Percentiles rank a stretch among this genome's conserved stretches.
phyloP scores from a whole-genome alignment of 2,329 filamentous ascomycete genomes.

The Lizonia empirigonia region DNA sequence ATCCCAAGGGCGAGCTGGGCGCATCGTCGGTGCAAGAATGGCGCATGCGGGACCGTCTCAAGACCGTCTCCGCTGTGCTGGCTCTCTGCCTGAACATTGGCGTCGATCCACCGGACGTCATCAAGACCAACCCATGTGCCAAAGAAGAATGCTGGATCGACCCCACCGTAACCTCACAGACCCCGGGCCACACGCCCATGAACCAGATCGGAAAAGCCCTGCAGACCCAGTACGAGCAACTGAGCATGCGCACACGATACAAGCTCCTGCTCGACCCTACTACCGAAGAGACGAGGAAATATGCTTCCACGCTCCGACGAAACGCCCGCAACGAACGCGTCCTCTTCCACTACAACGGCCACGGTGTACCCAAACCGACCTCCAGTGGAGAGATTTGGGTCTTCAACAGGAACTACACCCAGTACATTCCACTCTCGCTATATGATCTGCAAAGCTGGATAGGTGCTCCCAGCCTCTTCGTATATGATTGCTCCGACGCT shows the following conservation, averaged over 20 bases:
- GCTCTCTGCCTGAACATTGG: constrained; percentile 96
- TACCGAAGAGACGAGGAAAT: constrained; percentile 96
- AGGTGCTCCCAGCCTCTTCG: constrained; percentile 91
- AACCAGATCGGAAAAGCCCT: constrained; percentile 95
- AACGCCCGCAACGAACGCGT: constrained; percentile 97
- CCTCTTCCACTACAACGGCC: constrained; percentile 98
- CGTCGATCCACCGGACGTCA: constrained; percentile 94
- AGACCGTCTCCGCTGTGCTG: constrained; percentile 93
- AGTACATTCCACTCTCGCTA: constrained; percentile 95
- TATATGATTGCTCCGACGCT: constrained; percentile 97
- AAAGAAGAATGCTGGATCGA: constrained; percentile 98
- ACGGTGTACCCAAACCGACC: constrained; percentile 94
- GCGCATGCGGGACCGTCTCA: constrained; percentile 95
- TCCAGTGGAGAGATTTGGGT: constrained; percentile 98
- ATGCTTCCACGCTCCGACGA: constrained; percentile 84
- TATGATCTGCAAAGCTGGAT: constrained; percentile 97
- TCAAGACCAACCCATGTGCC: constrained; percentile 91
- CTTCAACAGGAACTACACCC: constrained; percentile 98
- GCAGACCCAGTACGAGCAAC: constrained; percentile 94
- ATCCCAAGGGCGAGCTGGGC: constrained; percentile 68
- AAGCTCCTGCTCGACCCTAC: constrained; percentile 97
- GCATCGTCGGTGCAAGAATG: constrained; percentile 78
- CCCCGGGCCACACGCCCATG: constrained; percentile 76
- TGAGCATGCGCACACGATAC: constrained; percentile 94
- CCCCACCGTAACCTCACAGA: constrained; percentile 75